Base-by-base conservation (phyloP, 1,139 yeast genomes). In the Blastobotrys illinoisensis region DNA sequence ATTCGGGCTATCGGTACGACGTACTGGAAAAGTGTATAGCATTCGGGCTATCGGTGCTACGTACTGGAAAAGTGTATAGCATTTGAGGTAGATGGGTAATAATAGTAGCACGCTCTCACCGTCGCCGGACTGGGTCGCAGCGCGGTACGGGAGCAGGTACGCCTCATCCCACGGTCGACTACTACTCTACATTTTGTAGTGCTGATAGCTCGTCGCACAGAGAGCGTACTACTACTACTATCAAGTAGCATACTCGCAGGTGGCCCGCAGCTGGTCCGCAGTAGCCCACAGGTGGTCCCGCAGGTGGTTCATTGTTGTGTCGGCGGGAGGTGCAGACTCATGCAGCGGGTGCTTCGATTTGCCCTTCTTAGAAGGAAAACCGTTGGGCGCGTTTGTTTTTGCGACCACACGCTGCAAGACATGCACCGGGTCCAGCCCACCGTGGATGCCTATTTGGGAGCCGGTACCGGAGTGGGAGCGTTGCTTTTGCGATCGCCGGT, bases 341-440 rank as follows among this genome's bases (percentile, higher is more conserved):
- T 32, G 40, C 40, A 32, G 40, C 16, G 40, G 40, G 40, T 32
- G 40, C 40, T 32, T 32, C 40, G 40, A 32, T 32, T 32, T 32
- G 40, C 40, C 40, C 40, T 32, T 32, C 40, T 32, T 13, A 32
- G 40, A 32, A 32, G 40, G 16, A 32, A 32, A 32, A 32, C 40
- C 40, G 40, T 32, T 32, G 40, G 40, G 11, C 40, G 3, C 6
- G 40, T 11, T 32, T 6, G 13, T 32, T 32, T 32, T 32, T 32
- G 40, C 16, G 11, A 32, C 3, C 40, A 11, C 40, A 11, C 2
- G 1, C 3, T 32, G 40, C 40, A n/a, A 32, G 40, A 32, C 40
- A 32, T 32, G 40, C 40, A 32, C 40, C 40, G 40, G 40, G 40
- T 32, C 40, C 40, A 32, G 40, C 40, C 40, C 40, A 32, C 40